Base-by-base conservation (phyloP, 2,329 filamentous ascomycete species). In the Penicillium polonicum region DNA sequence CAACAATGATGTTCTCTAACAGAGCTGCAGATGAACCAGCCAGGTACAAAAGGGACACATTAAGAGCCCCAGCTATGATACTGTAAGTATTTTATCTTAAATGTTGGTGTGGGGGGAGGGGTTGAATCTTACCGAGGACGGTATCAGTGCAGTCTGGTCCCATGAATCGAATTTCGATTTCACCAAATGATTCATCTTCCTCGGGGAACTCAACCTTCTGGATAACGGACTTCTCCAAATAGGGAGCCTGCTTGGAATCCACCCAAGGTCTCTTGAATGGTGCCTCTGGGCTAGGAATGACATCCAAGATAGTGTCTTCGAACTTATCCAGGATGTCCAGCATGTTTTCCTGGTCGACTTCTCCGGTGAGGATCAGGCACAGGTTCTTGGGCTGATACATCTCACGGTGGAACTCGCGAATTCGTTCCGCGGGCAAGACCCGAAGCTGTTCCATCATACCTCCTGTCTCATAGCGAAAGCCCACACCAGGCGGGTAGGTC, bases 371-470 rank as follows among this genome's bases (percentile, higher is more conserved):
- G 27, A 97, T 85, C 29, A 99, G 79, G 63, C 92, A 95, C 59
- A 99, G 80, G 69, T 99, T 99, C 72, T 92, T 93, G 3, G 94
- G 94, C 72, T 97, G 93, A 70, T 99, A 99, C 93, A 99, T 97
- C 63, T 92, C 90, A 61, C 87, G 87, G 74, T 99, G 94, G 69
- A 97, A 99, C 58, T 88, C 86, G n/a, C 94, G 88, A 64, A 99
- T 99, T 39, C 92, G 87, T 52, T 97, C 89, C 2, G 92, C 87
- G 0, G 91, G 94, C 46, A 99, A 79, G 3, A 92, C 86, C 42
- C 94, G 87, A 49, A 99, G 82, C 35, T 92, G 89, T 67, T 96
- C 91, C 79, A 95, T 95, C 88, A 97, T 91, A 15, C 94, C 94
- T 13, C 94, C 94, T n/a, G 94, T 99, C 76, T 99, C 94, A 67